Percentiles rank a stretch among this genome's conserved stretches.
These are phyloP conservation scores for Penicillium sp. DNA, from an alignment of 2,329 filamentous ascomycete genomes.

Conservation along the genomic window DNA sequence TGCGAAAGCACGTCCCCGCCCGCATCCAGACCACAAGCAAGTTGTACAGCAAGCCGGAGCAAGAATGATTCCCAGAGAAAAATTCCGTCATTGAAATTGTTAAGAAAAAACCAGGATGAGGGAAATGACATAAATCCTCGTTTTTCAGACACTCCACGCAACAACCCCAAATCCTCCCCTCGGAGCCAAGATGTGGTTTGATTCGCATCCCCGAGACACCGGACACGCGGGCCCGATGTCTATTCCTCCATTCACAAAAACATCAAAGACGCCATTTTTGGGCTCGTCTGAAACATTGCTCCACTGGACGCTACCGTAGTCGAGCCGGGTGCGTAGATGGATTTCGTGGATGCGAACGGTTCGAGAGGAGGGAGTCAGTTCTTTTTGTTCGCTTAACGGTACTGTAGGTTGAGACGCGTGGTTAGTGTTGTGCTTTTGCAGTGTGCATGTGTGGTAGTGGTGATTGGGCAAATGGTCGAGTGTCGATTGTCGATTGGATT, in stretches of 20 bases:
- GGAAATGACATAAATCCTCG: conserved; percentile 31
- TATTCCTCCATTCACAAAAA: conserved; percentile 18
- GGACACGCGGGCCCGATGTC: conserved; percentile 11
- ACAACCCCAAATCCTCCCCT: conserved; percentile 28
- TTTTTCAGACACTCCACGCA: conserved; percentile 33
- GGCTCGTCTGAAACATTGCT: conserved; percentile 21
- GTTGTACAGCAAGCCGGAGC: background rate
- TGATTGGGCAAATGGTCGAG: background rate
- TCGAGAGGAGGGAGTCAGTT: conserved; percentile 26
- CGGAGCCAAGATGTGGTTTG: conserved; percentile 20
- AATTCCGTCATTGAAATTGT: conserved; percentile 34
- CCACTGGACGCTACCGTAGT: conserved; percentile 18
- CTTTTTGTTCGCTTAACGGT: conserved; percentile 32
- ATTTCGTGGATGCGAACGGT: conserved; percentile 33
- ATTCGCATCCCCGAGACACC: conserved; percentile 17
- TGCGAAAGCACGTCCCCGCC: background rate
- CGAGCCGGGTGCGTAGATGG: conserved; percentile 30
- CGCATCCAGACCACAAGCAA: background rate
- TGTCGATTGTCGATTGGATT: background rate
- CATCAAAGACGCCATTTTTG: conserved; percentile 14
- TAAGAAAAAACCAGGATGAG: conserved; percentile 28
- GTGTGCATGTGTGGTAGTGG: background rate
- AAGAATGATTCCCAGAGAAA: conserved; percentile 20
- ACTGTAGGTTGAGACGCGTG: conserved; percentile 21
- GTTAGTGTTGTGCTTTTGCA: conserved; percentile 16